phyloP scores from a whole-genome alignment of 176 grass and related monocot species.

The Aegilops sharonensis region DNA sequence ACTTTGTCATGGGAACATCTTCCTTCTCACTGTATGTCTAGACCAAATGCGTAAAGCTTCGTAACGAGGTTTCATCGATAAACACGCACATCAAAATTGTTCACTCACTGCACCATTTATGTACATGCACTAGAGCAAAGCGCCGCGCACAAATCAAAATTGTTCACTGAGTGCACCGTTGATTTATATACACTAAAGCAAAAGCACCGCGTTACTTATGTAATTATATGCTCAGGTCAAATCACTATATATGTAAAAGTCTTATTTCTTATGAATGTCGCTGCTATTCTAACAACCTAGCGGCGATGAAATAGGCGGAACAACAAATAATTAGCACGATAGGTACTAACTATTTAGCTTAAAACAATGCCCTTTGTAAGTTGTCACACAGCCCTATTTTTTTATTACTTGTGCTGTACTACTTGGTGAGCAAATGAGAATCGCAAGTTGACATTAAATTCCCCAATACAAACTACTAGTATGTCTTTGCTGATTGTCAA shows the following conservation, averaged over 20 bases:
- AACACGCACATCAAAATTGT: not conserved
- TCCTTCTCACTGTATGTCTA: slow-evolving; percentile 37
- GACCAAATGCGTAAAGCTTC: not conserved
- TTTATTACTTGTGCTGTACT: not conserved
- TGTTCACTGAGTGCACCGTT: not conserved
- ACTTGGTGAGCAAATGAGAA: not conserved
- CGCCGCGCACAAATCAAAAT: no score
- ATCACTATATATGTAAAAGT: no score
- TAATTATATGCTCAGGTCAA: not conserved
- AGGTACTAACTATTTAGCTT: no score
- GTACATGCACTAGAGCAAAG: not conserved
- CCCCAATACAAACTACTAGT: not conserved
- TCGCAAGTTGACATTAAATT: not conserved
- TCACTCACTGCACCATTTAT: not conserved
- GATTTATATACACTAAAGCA: not conserved
- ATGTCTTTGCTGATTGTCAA: no score
- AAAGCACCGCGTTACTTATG: not conserved
- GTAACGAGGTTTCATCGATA: not conserved
- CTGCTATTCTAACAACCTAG: not conserved
- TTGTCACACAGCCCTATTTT: not conserved
- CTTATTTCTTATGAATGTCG: not conserved
- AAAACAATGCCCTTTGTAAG: not conserved
- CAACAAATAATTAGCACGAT: no score
- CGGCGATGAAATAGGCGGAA: not conserved
- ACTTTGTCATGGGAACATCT: slow-evolving; percentile 67